Conservation (phyloP, 306 rosid species). For the Glycine soja region DNA sequence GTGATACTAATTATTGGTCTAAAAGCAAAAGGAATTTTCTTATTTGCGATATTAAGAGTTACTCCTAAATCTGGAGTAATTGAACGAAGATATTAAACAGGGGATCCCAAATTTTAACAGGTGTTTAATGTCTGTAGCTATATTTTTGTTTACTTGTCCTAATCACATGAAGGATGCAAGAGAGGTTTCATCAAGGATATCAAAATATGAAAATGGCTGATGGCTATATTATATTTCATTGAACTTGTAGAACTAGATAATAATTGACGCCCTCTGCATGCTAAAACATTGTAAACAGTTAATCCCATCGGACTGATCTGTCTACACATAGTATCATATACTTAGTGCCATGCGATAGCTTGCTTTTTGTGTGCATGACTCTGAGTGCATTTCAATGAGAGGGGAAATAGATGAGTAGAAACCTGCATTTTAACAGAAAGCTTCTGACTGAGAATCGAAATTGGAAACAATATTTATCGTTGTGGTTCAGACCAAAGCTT, state of each 20-base stretch:
- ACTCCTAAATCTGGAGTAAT: background rate
- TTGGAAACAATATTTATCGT: background rate
- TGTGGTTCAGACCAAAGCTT: background rate
- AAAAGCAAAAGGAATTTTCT: conserved; percentile 1
- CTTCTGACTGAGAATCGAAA: background rate
- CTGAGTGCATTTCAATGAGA: no score
- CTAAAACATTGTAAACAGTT: background rate
- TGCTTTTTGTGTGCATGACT: no score
- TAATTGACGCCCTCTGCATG: background rate
- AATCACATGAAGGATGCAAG: background rate
- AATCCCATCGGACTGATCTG: background rate
- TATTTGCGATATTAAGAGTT: background rate
- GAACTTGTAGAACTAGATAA: background rate
- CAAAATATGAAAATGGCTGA: background rate
- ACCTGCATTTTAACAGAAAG: background rate
- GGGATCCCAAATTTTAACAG: background rate
- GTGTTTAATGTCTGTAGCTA: no score
- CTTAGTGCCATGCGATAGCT: background rate
- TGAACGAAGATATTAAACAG: background rate
- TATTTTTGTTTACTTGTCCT: background rate
- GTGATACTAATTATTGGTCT: conserved; percentile 1
- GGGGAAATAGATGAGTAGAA: background rate
- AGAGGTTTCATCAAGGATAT: background rate
- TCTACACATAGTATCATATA: background rate
- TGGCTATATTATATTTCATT: background rate